Conservation (phyloP, 2,329 filamentous ascomycete genomes). For the Aureobasidium namibiae region DNA sequence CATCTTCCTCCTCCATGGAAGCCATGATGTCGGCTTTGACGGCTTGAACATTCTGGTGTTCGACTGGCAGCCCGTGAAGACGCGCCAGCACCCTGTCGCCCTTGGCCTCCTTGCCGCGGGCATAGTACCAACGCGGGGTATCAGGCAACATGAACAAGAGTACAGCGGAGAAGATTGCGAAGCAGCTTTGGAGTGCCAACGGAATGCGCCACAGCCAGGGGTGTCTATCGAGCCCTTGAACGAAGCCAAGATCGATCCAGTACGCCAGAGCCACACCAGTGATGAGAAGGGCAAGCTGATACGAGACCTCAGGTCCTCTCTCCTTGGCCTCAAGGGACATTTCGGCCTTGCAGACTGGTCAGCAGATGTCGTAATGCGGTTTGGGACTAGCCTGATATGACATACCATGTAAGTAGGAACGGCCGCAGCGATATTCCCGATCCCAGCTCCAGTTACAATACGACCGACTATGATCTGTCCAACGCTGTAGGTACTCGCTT, state of each 20-base stretch:
- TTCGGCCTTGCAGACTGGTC: constrained; percentile 19
- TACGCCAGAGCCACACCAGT: constrained; percentile 23
- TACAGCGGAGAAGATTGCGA: constrained; percentile 23
- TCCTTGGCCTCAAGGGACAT: constrained; percentile 19
- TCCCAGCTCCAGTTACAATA: constrained; percentile 22
- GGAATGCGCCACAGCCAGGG: constrained; percentile 27
- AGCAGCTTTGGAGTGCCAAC: constrained; percentile 25
- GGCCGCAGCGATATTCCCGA: constrained; percentile 23
- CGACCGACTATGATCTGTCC: constrained; percentile 25
- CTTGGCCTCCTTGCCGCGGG: constrained; percentile 15
- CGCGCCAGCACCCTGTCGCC: constrained; percentile 17
- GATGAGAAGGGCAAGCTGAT: constrained; percentile 20
- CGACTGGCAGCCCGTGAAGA: constrained; percentile 15
- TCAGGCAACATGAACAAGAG: constrained; percentile 24
- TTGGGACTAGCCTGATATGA: not conserved
- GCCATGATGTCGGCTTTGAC: constrained; percentile 22
- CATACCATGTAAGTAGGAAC: constrained; percentile 26
- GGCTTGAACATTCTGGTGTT: constrained; percentile 18
- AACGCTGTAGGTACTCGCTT: constrained; percentile 24
- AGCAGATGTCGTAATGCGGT: constrained; percentile 13
- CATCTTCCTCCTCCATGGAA: constrained; percentile 23
- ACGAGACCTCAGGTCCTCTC: constrained; percentile 24
- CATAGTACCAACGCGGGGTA: constrained; percentile 29
- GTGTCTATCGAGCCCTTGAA: constrained; percentile 20
- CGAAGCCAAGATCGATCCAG: constrained; percentile 22